Evolutionary conservation across 306 rosid species (phyloP).

Genomic region (Gleditsia sinensis): DNA sequence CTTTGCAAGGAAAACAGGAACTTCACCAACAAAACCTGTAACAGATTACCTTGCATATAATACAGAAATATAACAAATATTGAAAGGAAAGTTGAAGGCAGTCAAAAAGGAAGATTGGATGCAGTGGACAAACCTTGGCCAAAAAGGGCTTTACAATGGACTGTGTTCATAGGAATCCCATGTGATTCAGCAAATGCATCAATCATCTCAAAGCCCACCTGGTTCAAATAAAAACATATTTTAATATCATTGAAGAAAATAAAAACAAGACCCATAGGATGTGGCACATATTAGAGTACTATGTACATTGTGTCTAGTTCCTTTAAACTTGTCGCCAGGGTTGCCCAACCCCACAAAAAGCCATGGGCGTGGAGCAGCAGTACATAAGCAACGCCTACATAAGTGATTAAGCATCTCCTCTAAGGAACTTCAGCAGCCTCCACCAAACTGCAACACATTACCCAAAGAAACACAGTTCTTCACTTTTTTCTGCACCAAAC

Average conservation of each 20-base stretch:
- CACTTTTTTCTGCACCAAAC: constrained; percentile 3
- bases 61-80: constrained; percentile 30
- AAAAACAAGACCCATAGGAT: background rate
- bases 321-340: constrained; percentile 78
- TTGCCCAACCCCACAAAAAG: constrained; percentile 88
- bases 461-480: background rate
- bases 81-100: background rate
- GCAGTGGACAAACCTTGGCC: constrained; percentile 60
- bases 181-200: constrained; percentile 77
- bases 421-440: background rate
- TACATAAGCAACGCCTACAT: constrained; percentile 54
- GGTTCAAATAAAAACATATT: constrained; percentile 20
- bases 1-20: constrained; percentile 85
- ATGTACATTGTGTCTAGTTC: constrained; percentile 92
- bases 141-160: constrained; percentile 80
- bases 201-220: constrained; percentile 91
- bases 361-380: constrained; percentile 64
- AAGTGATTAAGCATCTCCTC: constrained; percentile 51
- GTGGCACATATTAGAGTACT: constrained; percentile 20
- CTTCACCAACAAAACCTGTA: constrained; percentile 79
- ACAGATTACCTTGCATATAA: constrained; percentile 29
- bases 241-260: background rate
- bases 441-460: background rate
- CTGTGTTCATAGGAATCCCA: constrained; percentile 60
- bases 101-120: background rate